Base-by-base conservation (phyloP, 23 red algal species). In the Gracilaria gracilis region DNA sequence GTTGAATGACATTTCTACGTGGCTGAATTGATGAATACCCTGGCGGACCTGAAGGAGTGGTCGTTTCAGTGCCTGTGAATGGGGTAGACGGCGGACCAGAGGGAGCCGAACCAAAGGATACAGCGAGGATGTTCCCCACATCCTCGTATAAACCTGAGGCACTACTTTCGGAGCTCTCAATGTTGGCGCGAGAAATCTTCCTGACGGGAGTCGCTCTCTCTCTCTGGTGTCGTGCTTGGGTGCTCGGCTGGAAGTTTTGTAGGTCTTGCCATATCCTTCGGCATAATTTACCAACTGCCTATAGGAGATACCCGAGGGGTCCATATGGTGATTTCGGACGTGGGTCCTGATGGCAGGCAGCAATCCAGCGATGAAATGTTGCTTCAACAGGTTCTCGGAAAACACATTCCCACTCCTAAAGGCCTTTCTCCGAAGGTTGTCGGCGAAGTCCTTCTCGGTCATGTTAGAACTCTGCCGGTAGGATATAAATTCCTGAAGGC, bases 61-160 rank as follows among this genome's bases (percentile, higher is more conserved):
- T 1, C 8, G 51, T 55, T 20, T 6, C 2, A 1, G 16, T 55
- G 1, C 51, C 51, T 15, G 14, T 55, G 1, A 15, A 55, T 15
- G 17, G 51, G 1, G 19, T 11, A 24, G 62, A 67, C 1, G 51
- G 17, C 17, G 51, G 9, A 1, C 7, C 51, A 17, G 11, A 55
- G 17, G 7, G 51, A 55, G 62, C 62, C 16, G 62, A 67, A 67
- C 62, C 25, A 67, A 64, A 67, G 62, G 9, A 67, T 13, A 67
- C 62, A 33, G 62, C 62, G 2, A 67, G 62, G 25, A 67, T 9
- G 24, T 36, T 31, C 9, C 62, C 62, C 24, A 14, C 62, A 9
- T 67, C 25, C 62, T 67, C 33, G 28, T 19, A 11, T 9, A 67
- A 67, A 67, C 17, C 51, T 55, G 51, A 55, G 51, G 51, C 51